Base-by-base conservation (phyloP, 2,329 filamentous ascomycete species). In the Alternaria alternata region DNA sequence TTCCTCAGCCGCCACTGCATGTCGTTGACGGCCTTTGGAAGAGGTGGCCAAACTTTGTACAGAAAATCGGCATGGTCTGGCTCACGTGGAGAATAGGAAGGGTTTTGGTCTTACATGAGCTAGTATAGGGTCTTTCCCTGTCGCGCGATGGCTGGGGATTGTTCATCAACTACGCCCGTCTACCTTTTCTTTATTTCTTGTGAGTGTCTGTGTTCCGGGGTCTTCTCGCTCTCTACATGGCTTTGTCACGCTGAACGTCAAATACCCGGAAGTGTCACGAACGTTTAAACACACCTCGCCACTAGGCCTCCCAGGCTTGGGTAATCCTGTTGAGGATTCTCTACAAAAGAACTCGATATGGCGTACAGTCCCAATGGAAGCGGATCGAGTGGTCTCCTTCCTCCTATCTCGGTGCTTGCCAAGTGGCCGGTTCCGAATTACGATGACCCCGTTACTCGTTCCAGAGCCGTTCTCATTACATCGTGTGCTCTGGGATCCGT, bases 401-500 rank as follows among this genome's bases (percentile, higher is more conserved):
- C 66, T 44, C 65, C 66, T 22, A 18, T 66, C 24, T 57, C 63
- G 41, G 51, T 63, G 11, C 32, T 63, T 14, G 7, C 49, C 9
- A 51, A 49, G 28, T 68, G 65, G 67, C 67, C 67, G 12, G 7
- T 46, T 11, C 56, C 58, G n/a, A 67, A 69, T 28, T 67, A 66
- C 44, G 51, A 57, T 11, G 44, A 65, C 22, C 63, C 65, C 4
- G 16, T 39, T 11, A 65, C 54, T 9, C 46, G 62, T 22, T 46
- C 48, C 1, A 59, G 44, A 38, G 43, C 55, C 18, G 57, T 65
- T 3, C 42, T 65, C 38, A 44, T 64, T 11, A 26, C 57, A n/a
- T 57, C 60, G 2, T 62, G 55, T 51, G 26, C 61, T 4, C 49
- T 66, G 5, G 61, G 51, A 18, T 52, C 58, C 11, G 28, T 69